These are phyloP conservation scores for Thalassiosira hispida DNA, from an alignment of 352 stramenopile species.

Conservation along the genomic window DNA sequence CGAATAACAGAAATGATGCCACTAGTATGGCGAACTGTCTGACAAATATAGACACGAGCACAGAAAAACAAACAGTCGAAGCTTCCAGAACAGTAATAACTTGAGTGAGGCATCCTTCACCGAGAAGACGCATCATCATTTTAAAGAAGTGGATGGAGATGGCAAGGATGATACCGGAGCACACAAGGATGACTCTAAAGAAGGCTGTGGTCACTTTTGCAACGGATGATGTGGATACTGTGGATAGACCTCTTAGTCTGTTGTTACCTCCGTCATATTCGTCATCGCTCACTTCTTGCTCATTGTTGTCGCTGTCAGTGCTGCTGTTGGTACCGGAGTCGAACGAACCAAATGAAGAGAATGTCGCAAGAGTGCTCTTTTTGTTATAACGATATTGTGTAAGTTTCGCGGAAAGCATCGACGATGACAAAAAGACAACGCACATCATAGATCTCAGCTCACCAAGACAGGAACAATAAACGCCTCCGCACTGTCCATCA, in stretches of 20 bases:
- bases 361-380: constrained; percentile 31
- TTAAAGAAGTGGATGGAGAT: constrained; percentile 65
- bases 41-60: constrained; percentile 58
- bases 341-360: constrained; percentile 40
- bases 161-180: constrained; percentile 49
- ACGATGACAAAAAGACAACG: constrained; percentile 17
- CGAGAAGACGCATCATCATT: constrained; percentile 59
- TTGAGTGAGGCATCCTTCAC: constrained; percentile 51
- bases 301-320: neutral
- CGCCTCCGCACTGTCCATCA: constrained; percentile 52
- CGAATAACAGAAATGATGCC: constrained; percentile 35
- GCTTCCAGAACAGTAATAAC: constrained; percentile 55
- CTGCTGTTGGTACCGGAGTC: neutral
- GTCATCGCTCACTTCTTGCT: neutral
- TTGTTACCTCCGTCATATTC: neutral
- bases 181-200: constrained; percentile 46
- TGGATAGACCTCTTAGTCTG: constrained; percentile 13
- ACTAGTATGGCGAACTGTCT: constrained; percentile 50
- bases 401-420: neutral
- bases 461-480: constrained; percentile 59
- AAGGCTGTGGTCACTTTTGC: constrained; percentile 21
- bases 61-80: constrained; percentile 27
- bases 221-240: constrained; percentile 10
- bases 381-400: neutral
- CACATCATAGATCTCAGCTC: constrained; percentile 15